These are phyloP conservation scores for Mucor ambiguus DNA, from an alignment of 371 early-diverging fungal genomes.

Conservation along the genomic window DNA sequence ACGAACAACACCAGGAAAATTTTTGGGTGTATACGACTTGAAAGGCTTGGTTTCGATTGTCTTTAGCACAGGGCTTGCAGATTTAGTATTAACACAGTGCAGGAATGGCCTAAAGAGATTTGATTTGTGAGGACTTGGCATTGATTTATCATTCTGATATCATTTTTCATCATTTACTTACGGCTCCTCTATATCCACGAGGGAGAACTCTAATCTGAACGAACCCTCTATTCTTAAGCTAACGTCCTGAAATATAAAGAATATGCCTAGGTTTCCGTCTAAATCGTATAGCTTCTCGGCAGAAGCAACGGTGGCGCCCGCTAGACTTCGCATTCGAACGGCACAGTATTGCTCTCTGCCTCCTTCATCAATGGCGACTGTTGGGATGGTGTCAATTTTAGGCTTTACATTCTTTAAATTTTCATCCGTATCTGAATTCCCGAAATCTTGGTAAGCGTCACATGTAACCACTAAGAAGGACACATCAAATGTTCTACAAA, in stretches of 20 bases:
- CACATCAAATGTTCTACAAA: constrained; percentile 52
- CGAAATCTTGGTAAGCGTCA: constrained; percentile 59
- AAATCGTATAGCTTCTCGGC: constrained; percentile 64
- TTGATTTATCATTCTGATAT: neutral
- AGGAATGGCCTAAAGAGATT: constrained; percentile 17
- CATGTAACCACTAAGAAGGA: constrained; percentile 64
- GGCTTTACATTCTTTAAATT: neutral
- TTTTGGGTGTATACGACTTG: constrained; percentile 64
- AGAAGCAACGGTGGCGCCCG: constrained; percentile 74
- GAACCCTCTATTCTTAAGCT: constrained; percentile 69
- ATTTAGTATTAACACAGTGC: constrained; percentile 37
- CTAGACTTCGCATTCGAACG: constrained; percentile 56
- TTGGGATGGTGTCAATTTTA: constrained; percentile 16
- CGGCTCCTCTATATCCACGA: constrained; percentile 48
- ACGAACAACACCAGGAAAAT: constrained; percentile 72
- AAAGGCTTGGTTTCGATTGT: constrained; percentile 55
- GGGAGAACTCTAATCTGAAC: constrained; percentile 65
- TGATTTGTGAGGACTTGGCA: neutral
- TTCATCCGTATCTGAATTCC: constrained; percentile 49
- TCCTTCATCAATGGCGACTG: neutral
- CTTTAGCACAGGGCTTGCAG: constrained; percentile 37
- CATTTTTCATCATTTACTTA: constrained; percentile 26
- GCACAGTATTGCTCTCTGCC: constrained; percentile 32
- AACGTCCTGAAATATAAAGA: constrained; percentile 75
- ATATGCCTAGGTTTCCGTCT: constrained; percentile 71